A percentile compares a stretch with the other conserved stretches of the same genome.
Evolutionary conservation across 306 rosid genomes (phyloP).

Genomic region (Glycyrrhiza uralensis): DNA sequence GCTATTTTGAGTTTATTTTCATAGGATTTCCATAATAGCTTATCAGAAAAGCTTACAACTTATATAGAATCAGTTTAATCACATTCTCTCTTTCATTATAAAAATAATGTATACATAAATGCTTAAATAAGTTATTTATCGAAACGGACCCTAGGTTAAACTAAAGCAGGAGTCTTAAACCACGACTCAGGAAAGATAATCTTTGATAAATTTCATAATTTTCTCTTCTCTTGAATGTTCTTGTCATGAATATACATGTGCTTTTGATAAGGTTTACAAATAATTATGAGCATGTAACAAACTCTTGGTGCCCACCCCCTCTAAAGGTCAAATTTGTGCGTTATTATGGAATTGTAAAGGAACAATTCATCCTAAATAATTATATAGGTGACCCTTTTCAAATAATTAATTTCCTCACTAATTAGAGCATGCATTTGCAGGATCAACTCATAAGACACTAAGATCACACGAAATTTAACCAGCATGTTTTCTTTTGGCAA

Average conservation of each 20-base stretch:
- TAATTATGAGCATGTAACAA: constrained; percentile 7
- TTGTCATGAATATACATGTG: constrained; percentile 16
- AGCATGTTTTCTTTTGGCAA: neutral
- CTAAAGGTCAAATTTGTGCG: neutral
- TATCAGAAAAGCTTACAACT: too few species aligned
- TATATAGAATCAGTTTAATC: too few species aligned
- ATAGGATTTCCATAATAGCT: too few species aligned
- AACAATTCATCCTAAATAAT: constrained; percentile 7
- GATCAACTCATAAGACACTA: neutral
- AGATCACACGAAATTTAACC: neutral
- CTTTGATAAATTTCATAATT: neutral
- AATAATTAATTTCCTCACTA: neutral
- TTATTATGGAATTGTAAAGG: neutral
- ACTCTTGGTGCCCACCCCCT: neutral
- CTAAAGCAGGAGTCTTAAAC: neutral
- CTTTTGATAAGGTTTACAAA: neutral
- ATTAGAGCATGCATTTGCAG: neutral
- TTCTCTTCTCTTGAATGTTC: neutral
- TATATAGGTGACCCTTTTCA: neutral
- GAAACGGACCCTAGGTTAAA: too few species aligned
- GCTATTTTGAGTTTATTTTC: too few species aligned
- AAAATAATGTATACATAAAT: too few species aligned
- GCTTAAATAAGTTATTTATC: too few species aligned
- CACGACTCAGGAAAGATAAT: neutral
- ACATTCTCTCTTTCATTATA: too few species aligned